phyloP scores from a whole-genome alignment of 148 eudicot genomes.

The Suaeda aralocaspica region DNA sequence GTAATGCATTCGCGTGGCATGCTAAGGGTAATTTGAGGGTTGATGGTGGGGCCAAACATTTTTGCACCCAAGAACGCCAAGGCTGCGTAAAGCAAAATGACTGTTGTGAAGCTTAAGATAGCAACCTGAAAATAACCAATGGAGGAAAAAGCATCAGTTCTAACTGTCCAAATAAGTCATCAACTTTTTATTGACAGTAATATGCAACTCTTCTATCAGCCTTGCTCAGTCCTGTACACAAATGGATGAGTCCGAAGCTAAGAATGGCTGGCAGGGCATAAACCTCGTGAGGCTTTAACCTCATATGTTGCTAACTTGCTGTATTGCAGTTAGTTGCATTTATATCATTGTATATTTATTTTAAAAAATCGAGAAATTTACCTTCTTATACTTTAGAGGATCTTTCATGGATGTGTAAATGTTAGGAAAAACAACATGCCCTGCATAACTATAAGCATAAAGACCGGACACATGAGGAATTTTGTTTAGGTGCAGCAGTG shows the following conservation, averaged over 20 bases:
- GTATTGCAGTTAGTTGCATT: too few relatives aligned
- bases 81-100: constrained; percentile 47
- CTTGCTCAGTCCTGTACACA: too few relatives aligned
- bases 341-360: neutral
- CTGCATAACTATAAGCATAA: constrained; percentile 60
- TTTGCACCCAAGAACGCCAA: constrained; percentile 74
- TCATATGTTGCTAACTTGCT: neutral
- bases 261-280: too few relatives aligned
- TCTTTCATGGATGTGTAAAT: constrained; percentile 63
- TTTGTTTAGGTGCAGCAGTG: constrained; percentile 45
- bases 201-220: too few relatives aligned
- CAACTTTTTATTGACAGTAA: too few relatives aligned
- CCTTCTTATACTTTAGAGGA: constrained; percentile 67
- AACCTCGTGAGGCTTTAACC: too few relatives aligned
- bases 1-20: constrained; percentile 49
- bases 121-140: constrained; percentile 41
- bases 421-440: constrained; percentile 77
- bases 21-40: constrained; percentile 72
- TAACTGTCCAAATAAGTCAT: neutral
- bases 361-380: neutral
- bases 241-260: too few relatives aligned
- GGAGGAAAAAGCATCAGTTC: neutral
- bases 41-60: constrained; percentile 55
- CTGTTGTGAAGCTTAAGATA: constrained; percentile 59
- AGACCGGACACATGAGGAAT: constrained; percentile 69